These are phyloP conservation scores for Aechmea fasciata DNA, from an alignment of 176 grass and related monocot genomes.

Conservation along the genomic window DNA sequence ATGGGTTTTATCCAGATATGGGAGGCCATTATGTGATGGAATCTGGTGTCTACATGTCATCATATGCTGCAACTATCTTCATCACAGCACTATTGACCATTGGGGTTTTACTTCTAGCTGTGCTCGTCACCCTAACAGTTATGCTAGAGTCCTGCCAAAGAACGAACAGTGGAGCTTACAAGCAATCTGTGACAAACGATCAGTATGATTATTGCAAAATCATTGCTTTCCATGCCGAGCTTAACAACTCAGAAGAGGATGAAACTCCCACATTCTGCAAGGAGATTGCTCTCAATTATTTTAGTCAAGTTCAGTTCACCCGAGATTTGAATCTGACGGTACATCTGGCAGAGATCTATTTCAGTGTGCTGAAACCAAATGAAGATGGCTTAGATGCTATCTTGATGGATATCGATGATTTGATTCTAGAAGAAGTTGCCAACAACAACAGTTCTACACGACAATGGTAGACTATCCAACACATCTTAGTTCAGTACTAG, in stretches of 20 bases:
- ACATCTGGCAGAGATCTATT: slow-evolving; percentile 1
- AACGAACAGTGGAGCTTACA: not conserved
- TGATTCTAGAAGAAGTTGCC: slow-evolving; percentile 1
- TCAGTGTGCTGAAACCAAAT: not conserved
- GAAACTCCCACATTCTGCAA: slow-evolving; percentile 3
- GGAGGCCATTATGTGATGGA: slow-evolving; percentile 1
- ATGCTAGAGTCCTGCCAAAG: slow-evolving; percentile 9
- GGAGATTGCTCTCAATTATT: not conserved
- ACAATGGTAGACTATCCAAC: not conserved
- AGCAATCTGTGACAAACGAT: slow-evolving; percentile 2
- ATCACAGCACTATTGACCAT: slow-evolving; percentile 1
- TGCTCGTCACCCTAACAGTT: slow-evolving; percentile 6
- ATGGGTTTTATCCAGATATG: slow-evolving; percentile 2
- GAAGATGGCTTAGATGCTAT: slow-evolving; percentile 5
- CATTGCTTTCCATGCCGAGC: slow-evolving; percentile 8
- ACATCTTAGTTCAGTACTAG: not conserved
- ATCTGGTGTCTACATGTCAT: slow-evolving; percentile 10
- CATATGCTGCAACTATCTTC: slow-evolving; percentile 8
- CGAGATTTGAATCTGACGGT: slow-evolving; percentile 4
- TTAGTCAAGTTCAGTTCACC: not conserved
- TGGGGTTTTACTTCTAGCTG: slow-evolving; percentile 2
- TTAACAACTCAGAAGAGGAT: slow-evolving; percentile 6
- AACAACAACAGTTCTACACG: not conserved
- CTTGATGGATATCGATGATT: slow-evolving; percentile 8
- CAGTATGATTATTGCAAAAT: slow-evolving; percentile 4